Conservation (phyloP, 140 eudicot species). For the Flaveria floridana region DNA sequence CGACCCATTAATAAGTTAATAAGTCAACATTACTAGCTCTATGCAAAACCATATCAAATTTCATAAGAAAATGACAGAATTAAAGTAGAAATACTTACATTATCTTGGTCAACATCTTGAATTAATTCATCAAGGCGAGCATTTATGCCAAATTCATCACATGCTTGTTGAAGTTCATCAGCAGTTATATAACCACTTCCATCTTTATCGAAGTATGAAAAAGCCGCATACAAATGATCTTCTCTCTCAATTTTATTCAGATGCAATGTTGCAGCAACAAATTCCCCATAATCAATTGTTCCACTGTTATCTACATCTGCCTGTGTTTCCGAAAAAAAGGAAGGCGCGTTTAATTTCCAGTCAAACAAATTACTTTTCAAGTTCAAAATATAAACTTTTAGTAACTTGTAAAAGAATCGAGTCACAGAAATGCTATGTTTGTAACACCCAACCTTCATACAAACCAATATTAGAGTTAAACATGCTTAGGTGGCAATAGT, state of each 20-base stretch:
- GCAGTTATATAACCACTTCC: constrained; percentile 91
- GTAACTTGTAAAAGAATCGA: not conserved
- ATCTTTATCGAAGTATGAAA: constrained; percentile 76
- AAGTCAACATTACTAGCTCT: not conserved
- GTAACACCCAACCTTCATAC: not conserved
- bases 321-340: constrained; percentile 34
- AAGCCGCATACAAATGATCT: constrained; percentile 84
- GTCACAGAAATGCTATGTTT: not conserved
- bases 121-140: constrained; percentile 70
- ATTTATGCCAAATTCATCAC: constrained; percentile 75
- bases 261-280: constrained; percentile 85
- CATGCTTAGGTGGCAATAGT: not conserved
- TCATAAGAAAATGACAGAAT: not conserved
- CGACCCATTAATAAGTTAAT: not conserved
- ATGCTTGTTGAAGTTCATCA: constrained; percentile 91
- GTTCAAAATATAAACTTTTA: not conserved
- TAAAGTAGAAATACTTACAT: constrained; percentile 47
- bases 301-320: constrained; percentile 93
- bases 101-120: constrained; percentile 81
- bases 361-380: not conserved
- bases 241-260: constrained; percentile 74
- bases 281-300: constrained; percentile 83
- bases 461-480: not conserved
- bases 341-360: not conserved
- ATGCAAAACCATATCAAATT: not conserved